Evolutionary conservation across 2,329 filamentous ascomycete genomes (phyloP), one percentile per base, ranked within the genome.

Genomic region (Curvularia sp.): DNA sequence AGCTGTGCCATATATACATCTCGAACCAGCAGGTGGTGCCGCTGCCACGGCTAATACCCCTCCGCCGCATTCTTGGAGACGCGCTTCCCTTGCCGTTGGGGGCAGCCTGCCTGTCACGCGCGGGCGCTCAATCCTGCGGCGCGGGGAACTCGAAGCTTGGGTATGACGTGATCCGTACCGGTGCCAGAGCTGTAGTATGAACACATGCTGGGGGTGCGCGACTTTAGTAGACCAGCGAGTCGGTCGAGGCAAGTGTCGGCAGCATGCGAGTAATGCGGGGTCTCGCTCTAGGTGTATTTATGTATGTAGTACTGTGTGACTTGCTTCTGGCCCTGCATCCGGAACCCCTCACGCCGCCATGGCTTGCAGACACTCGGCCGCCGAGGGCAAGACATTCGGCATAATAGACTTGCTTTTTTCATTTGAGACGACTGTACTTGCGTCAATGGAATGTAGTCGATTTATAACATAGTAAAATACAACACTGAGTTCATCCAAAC

Each of bases 41-140:
- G 35, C 15, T 18, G 35, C 46, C 50, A 51, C 62, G 64, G 62
- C 53, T 66, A 61, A 63, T 60, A 58, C 53, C 53, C 59, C 54
- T 56, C 53, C 39, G 43, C 15, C 44, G 44, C 33, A 52, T 52
- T 8, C 30, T 18, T 58, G 49, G 41, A 30, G 44, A 49, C 43
- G 49, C 44, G 44, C 20, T 53, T 61, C 61, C 59, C 57, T 64
- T 66, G 60, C 59, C 31, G 28, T 38, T 31, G 31, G 26, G n/a
- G 38, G 49, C 60, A 57, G 62, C 62, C 10, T 60, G 38, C 48
- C 52, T 53, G 58, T 62, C 56, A 61, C 53, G 61, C 58, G 53
- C 57, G 48, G 24, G 39, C 20, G 28, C 33, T 46, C n/a, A 58
- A 46, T 60, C 44, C 53, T 54, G 54, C 57, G 30, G 56, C 57